Conservation (phyloP, 495 filamentous ascomycete species). For the Aeminium ludgeri region DNA sequence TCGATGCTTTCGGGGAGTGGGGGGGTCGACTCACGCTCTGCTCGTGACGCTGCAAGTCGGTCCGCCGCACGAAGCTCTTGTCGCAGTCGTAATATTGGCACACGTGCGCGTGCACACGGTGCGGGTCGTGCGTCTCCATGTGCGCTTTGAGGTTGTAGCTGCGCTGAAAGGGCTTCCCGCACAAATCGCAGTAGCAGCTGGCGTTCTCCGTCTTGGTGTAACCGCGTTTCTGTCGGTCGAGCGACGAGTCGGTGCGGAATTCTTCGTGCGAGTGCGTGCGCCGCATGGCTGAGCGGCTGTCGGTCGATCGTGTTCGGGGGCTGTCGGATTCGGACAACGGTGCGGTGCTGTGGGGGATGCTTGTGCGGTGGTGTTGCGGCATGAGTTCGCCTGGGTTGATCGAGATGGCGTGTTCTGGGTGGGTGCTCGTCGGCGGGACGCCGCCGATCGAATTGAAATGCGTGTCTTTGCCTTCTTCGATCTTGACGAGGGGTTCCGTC, state of each 20-base stretch:
- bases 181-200: slow-evolving; percentile 58
- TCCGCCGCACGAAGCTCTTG: slow-evolving; percentile 66
- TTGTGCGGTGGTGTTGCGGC: too few species aligned
- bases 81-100: slow-evolving; percentile 49
- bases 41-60: slow-evolving; percentile 67
- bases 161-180: slow-evolving; percentile 66
- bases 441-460: too few species aligned
- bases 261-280: slow-evolving; percentile 1
- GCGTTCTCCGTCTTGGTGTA: slow-evolving; percentile 39
- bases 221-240: slow-evolving; percentile 2
- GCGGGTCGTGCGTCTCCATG: slow-evolving; percentile 75
- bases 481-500: slow-evolving; percentile 7
- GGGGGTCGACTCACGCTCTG: slow-evolving; percentile 45
- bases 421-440: too few species aligned
- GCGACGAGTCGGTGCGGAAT: neutral
- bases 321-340: neutral
- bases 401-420: too few species aligned
- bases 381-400: too few species aligned
- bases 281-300: neutral
- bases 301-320: neutral
- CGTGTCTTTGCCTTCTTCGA: too few species aligned
- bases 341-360: too few species aligned
- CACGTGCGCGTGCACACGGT: slow-evolving; percentile 47
- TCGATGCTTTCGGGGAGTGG: too few species aligned
- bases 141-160: slow-evolving; percentile 86